Evolutionary conservation across 2,329 filamentous ascomycete genomes (phyloP), one percentile per base, ranked within the genome.

Genomic region (Ophiocordyceps camponoti-floridani): DNA sequence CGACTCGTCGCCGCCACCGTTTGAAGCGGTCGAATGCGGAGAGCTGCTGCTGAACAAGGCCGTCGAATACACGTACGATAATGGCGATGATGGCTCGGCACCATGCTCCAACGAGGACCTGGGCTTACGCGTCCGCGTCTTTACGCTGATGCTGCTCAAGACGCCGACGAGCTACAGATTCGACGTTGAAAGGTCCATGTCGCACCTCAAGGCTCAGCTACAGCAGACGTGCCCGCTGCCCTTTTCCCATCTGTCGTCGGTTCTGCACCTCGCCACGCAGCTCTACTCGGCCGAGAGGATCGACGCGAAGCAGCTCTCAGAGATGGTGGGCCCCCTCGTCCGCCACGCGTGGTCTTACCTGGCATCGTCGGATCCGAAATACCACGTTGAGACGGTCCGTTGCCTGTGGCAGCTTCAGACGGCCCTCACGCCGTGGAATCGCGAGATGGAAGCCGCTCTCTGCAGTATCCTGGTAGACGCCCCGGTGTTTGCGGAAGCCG

Each of bases 341-440:
- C 68, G 68, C 2, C 73, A 80, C 46, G 71, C 89, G 0, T 98
- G 91, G 91, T 61, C 66, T 5, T 86, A 84, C 54, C 64, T 98
- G 37, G 84, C 86, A 0, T 80, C 84, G n/a, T 71, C 79, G 12
- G 79, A 81, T 49, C 87, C 88, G 0, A 94, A 94, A 56, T 93
- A 89, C 52, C 91, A 96, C 56, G 88, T 98, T 30, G 93, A 98
- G 63, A 81, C 87, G 16, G 84, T 93, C 9, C 78, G 84, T 46
- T 82, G 79, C 52, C 66, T 98, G 37, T 94, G 91, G 84, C 78
- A 86, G 51, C 65, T 98, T 44, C 87, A 96, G 52, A 75, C 72
- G 23, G 73, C 78, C 1, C 72, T 94, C 12, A 75, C 80, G 1
- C 65, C 71, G 37, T 65, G 72, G 2, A 79, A 79, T 52, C 78